Conservation (phyloP, 441 rosid genomes). For the Melastoma candidum region DNA sequence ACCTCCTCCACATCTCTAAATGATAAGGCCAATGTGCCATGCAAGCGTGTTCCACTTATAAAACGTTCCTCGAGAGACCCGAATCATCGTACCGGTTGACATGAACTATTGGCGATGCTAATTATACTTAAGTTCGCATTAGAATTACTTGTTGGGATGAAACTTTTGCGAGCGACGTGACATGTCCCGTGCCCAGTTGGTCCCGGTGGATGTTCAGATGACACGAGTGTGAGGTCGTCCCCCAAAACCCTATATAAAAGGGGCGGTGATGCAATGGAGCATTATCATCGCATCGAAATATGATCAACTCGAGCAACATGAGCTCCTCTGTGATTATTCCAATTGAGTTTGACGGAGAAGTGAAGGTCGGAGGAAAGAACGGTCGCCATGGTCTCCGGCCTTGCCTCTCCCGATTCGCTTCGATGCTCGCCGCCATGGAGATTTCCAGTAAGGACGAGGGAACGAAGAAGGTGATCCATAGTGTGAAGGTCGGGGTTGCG, state of each 20-base stretch:
- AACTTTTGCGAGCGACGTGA: too few species aligned
- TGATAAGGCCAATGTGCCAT: conserved; percentile 15
- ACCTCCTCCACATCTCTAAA: conserved; percentile 4
- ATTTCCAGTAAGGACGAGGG: conserved; percentile 11
- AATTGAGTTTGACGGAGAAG: conserved; percentile 27
- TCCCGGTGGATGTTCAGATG: too few species aligned
- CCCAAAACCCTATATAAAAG: conserved; percentile 6
- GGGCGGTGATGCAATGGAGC: not conserved
- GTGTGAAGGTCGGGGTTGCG: conserved; percentile 53
- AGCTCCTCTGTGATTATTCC: conserved; percentile 38
- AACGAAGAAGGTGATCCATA: conserved; percentile 32
- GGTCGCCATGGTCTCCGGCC: conserved; percentile 10
- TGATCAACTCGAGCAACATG: not conserved
- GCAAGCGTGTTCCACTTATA: conserved; percentile 43
- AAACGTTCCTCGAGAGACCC: too few species aligned
- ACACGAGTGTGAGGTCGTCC: too few species aligned
- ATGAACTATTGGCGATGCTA: too few species aligned
- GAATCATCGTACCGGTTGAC: too few species aligned
- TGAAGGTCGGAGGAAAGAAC: conserved; percentile 2
- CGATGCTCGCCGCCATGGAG: conserved; percentile 11
- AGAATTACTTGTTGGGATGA: too few species aligned
- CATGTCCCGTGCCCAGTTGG: too few species aligned
- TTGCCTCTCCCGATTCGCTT: conserved; percentile 9
- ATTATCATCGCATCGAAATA: not conserved
- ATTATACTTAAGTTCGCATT: too few species aligned